Conservation (phyloP, 495 filamentous ascomycete genomes). For the Lichenothelia convexa region DNA sequence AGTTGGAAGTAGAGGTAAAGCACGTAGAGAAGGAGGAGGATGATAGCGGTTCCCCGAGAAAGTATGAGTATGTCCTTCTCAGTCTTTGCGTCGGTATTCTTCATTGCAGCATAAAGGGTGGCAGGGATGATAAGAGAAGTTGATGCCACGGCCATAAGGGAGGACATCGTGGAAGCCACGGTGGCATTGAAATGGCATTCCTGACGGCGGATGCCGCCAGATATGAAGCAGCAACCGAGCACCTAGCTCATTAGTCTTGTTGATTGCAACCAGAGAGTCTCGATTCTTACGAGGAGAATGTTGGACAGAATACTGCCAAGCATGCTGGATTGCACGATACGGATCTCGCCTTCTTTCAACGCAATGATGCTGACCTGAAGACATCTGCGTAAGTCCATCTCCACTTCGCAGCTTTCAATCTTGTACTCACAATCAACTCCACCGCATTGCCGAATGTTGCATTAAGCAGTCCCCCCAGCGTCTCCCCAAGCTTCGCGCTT, state of each 20-base stretch:
- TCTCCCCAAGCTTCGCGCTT: constrained; percentile 65
- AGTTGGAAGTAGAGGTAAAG: constrained; percentile 88
- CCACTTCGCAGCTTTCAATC: constrained; percentile 1
- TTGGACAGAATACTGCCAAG: constrained; percentile 93
- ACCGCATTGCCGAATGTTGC: constrained; percentile 96
- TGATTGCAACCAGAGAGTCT: too few species aligned
- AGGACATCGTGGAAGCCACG: constrained; percentile 89
- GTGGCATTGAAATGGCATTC: constrained; percentile 72
- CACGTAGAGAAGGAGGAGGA: constrained; percentile 73
- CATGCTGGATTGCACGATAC: constrained; percentile 96
- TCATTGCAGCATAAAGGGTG: constrained; percentile 45
- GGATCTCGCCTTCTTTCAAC: constrained; percentile 65
- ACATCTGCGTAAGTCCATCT: not conserved
- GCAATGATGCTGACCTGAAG: constrained; percentile 82
- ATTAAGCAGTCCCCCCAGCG: constrained; percentile 81
- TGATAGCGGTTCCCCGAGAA: constrained; percentile 79
- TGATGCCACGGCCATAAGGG: constrained; percentile 79
- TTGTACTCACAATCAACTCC: constrained; percentile 69
- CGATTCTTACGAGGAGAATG: constrained; percentile 58
- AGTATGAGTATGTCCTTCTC: constrained; percentile 55
- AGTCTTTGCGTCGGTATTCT: constrained; percentile 23
- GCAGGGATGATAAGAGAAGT: constrained; percentile 90
- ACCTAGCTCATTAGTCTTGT: too few species aligned
- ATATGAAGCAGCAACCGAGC: constrained; percentile 89
- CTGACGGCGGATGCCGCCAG: constrained; percentile 53